Base-by-base conservation (phyloP, 2,329 filamentous ascomycete species). In the Thelonectria discophora region DNA sequence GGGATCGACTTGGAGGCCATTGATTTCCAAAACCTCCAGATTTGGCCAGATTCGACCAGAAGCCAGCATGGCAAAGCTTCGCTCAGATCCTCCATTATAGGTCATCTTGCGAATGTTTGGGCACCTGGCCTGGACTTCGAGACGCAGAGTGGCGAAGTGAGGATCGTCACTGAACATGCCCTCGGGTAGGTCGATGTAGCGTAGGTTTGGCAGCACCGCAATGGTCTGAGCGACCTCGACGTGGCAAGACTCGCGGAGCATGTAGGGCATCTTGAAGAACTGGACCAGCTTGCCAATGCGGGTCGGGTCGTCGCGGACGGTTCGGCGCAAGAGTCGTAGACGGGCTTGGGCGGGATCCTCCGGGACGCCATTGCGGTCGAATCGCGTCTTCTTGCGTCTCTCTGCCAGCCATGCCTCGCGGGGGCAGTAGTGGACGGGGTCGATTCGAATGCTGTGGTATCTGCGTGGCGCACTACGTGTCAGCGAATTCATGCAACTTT, bases 351-450 rank as follows among this genome's bases (percentile, higher is more conserved):
- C 88, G 3, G 91, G 88, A 76, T 97, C 93, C 71, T 94, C 88
- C 9, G 92, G 90, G 62, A 93, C 88, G 64, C 88, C 90, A 75
- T 94, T 93, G 73, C 90, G 85, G 74, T 92, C 85, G 75, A 92
- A 90, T 71, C 88, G 87, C 61, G 86, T 86, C 64, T 88, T 88
- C 75, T 91, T 93, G 65, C 94, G 90, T 75, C 86, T 88, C 69
- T 94, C 92, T 55, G 91, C 87, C 37, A 97, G 86, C 69, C 90
- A 82, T 61, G 91, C 89, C 77, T 98, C 94, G 70, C 91, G 90
- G 66, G 91, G 88, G 81, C 94, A 98, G 79, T 97, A 97, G 78
- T 98, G 94, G 32, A 97, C 94, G 17, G 91, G 87, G 75, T 98
- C 94, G 75, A 98, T 95, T 62, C 94, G 91, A 67, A 98, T 89